phyloP scores from a whole-genome alignment of 2,329 filamentous ascomycete species.

The Microcyclospora pomicola region DNA sequence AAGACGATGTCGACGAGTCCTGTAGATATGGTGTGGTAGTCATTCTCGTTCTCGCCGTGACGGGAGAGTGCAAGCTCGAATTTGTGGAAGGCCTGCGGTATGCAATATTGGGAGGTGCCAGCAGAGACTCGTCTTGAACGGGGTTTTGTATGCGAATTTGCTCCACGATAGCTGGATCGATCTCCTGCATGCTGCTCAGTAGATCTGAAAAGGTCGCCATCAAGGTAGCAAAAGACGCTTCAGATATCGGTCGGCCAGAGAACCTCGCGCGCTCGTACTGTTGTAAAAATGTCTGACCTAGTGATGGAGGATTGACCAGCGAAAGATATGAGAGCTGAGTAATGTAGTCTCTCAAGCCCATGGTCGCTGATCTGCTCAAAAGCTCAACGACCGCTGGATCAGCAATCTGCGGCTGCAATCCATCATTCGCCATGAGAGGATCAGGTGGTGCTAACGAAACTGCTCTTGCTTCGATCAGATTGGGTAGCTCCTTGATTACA shows the following conservation, averaged over 20 bases:
- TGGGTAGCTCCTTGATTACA: constrained; percentile 71
- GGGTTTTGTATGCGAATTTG: constrained; percentile 22
- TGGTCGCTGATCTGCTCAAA: constrained; percentile 54
- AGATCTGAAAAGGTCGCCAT: constrained; percentile 79
- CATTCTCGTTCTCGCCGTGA: no score
- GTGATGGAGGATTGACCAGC: constrained; percentile 41
- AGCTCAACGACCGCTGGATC: constrained; percentile 45
- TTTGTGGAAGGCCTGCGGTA: no score
- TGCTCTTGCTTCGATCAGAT: constrained; percentile 83
- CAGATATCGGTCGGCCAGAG: constrained; percentile 53
- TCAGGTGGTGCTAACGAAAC: constrained; percentile 63
- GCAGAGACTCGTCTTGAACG: constrained; percentile 3
- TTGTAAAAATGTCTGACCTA: constrained; percentile 49
- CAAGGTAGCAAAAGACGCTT: constrained; percentile 57
- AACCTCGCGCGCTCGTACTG: constrained; percentile 79
- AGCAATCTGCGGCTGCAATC: constrained; percentile 27
- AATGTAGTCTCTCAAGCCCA: constrained; percentile 71
- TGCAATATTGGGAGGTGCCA: no score
- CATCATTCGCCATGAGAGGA: constrained; percentile 16
- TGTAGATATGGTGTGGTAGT: no score
- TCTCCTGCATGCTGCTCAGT: constrained; percentile 55
- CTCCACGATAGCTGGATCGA: constrained; percentile 42
- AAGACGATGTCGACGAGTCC: no score
- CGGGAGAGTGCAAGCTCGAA: no score
- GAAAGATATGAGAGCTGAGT: constrained; percentile 53